Evolutionary conservation across 2,329 filamentous ascomycete genomes (phyloP).

Genomic region (Clarireedia hainanense): DNA sequence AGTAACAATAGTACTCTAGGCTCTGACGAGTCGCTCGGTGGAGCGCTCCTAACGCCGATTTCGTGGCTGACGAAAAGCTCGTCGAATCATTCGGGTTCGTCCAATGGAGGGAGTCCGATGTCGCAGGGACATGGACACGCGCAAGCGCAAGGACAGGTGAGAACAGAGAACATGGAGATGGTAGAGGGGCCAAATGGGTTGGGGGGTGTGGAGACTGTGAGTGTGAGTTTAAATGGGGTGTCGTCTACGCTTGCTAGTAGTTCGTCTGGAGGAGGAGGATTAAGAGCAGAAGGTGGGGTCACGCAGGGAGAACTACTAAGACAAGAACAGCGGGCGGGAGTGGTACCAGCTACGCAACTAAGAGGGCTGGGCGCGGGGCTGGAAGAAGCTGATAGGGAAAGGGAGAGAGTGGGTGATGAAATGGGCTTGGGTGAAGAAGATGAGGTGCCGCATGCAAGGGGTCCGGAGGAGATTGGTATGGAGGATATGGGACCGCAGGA

Average conservation of each 20-base stretch:
- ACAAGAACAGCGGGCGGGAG: conserved; percentile 78
- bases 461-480: conserved; percentile 76
- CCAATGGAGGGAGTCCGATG: not conserved
- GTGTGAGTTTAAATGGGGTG: conserved; percentile 65
- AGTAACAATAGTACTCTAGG: conserved; percentile 45
- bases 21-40: conserved; percentile 82
- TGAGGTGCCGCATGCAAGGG: conserved; percentile 72
- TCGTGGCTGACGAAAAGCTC: conserved; percentile 61
- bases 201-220: conserved; percentile 73
- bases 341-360: conserved; percentile 62
- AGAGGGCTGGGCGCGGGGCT: conserved; percentile 24
- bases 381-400: conserved; percentile 13
- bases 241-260: conserved; percentile 35
- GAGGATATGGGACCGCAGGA: conserved; percentile 76
- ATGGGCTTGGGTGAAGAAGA: conserved; percentile 40
- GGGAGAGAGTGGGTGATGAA: not conserved
- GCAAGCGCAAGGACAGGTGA: conserved; percentile 40
- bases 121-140: conserved; percentile 34
- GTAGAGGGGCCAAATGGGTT: conserved; percentile 75
- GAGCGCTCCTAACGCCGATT: conserved; percentile 86
- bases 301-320: conserved; percentile 78
- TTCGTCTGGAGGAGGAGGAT: not conserved
- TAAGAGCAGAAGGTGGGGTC: conserved; percentile 43
- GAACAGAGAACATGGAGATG: conserved; percentile 69
- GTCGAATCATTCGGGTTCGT: not conserved